phyloP scores from a whole-genome alignment of 257 asterid genomes.

The Solanum corneliomulleri region DNA sequence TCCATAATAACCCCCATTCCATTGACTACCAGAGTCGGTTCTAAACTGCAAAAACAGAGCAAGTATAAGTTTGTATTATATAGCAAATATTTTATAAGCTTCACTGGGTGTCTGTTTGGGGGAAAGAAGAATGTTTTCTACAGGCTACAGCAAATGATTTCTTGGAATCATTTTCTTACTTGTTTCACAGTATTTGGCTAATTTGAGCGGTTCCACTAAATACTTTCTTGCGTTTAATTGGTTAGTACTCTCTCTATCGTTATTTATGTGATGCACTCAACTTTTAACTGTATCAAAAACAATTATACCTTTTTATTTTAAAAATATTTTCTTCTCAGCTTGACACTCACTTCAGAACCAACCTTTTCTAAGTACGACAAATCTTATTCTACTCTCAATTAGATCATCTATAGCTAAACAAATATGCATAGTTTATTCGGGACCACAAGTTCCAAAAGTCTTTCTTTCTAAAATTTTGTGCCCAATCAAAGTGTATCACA shows the following conservation, averaged over 20 bases:
- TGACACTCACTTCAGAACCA: not conserved
- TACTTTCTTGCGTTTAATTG: not conserved
- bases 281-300: not conserved
- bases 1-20: conserved; percentile 55
- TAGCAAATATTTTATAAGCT: not conserved
- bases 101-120: not conserved
- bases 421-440: not conserved
- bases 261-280: not conserved
- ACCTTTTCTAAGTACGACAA: not conserved
- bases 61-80: not conserved
- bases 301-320: not conserved
- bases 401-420: not conserved
- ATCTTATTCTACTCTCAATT: not conserved
- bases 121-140: not conserved
- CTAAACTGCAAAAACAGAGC: conserved; percentile 36
- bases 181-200: not conserved
- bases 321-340: not conserved
- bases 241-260: not conserved
- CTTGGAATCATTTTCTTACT: not conserved
- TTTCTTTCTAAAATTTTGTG: not conserved
- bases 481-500: not conserved
- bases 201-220: not conserved
- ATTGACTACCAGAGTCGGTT: conserved; percentile 38
- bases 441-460: not conserved
- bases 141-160: not conserved